Base-by-base conservation (phyloP, 2,329 filamentous ascomycete species). In the Penicillium hordei region DNA sequence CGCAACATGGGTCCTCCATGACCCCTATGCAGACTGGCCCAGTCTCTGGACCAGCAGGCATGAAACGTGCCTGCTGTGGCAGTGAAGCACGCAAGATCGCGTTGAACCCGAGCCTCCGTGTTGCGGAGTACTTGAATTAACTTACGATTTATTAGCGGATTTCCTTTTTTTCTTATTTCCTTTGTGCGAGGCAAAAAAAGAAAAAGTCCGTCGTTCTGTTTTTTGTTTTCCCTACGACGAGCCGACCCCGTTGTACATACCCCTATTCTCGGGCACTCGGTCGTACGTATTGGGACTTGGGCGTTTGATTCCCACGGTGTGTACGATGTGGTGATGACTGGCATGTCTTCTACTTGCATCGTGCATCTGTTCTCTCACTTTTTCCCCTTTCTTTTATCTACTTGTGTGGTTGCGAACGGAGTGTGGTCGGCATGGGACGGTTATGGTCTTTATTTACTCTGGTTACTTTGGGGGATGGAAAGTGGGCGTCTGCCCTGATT, bases 61-160 rank as follows among this genome's bases (percentile, higher is more conserved):
- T 74, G 69, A 77, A 77, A 61, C 74, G 75, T 46, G 72, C 74
- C 34, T 76, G 75, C 65, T 76, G 75, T 54, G 75, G 72, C 38
- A 73, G 69, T 46, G 74, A 76, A 64, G 71, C 71, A 39, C 63
- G 67, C 49, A 73, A 73, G 63, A 58, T 75, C 50, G 71, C 71
- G n/a, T 56, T 74, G 19, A 70, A 72, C 57, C 70, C 72, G n/a
- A 64, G 62, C 43, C 58, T 73, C 52, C 72, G 71, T 34, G 55
- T 57, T 48, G 67, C 68, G 29, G 69, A 74, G 21, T 70, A 66
- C 48, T 43, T 70, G 62, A 68, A 66, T 45, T 62, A 45, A 61
- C 43, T 51, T 55, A 55, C 39, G 51, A 54, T 59, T 61, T 57
- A 39, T 43, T 57, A 57, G 23, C 49, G 27, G 50, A 55, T 56